Percentiles rank a stretch among this genome's conserved stretches.
phyloP scores from a whole-genome alignment of 768 basidiomycete genomes.

The Kwoniella bestiolae region DNA sequence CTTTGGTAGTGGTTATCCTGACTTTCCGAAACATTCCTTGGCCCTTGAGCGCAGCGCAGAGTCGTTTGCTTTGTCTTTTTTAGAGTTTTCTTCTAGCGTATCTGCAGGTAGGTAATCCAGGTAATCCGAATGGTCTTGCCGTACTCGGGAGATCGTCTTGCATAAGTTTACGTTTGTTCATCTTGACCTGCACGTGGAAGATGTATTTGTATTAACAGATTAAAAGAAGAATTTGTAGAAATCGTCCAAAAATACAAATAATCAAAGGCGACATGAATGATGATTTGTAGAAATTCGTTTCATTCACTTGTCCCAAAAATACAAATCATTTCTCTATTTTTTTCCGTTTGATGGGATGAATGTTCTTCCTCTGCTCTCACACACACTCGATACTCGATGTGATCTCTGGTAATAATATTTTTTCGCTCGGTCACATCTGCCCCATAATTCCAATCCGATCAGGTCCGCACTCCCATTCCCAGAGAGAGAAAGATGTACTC shows the following conservation, averaged over 20 bases:
- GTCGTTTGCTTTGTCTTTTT: no score
- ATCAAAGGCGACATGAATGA: background rate
- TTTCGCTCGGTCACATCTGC: background rate
- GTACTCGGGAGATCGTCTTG: background rate
- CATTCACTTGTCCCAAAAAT: background rate
- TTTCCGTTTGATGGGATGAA: no score
- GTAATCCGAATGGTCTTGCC: background rate
- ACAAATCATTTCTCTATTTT: no score
- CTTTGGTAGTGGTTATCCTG: background rate
- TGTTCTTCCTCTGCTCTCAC: background rate
- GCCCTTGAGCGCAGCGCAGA: no score
- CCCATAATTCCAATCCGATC: background rate
- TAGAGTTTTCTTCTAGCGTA: background rate
- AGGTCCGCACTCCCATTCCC: background rate
- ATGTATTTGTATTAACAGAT: no score
- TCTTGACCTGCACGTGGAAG: background rate
- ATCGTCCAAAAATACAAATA: slow-evolving; percentile 4
- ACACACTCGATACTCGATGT: background rate
- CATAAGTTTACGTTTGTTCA: no score
- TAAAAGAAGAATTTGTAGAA: slow-evolving; percentile 1
- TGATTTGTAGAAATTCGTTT: background rate
- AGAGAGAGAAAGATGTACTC: background rate
- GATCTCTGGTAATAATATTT: no score
- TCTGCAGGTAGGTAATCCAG: background rate
- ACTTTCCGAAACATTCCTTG: background rate